Base-by-base conservation (phyloP, 2,329 filamentous ascomycete species). In the Colletotrichum sp. region DNA sequence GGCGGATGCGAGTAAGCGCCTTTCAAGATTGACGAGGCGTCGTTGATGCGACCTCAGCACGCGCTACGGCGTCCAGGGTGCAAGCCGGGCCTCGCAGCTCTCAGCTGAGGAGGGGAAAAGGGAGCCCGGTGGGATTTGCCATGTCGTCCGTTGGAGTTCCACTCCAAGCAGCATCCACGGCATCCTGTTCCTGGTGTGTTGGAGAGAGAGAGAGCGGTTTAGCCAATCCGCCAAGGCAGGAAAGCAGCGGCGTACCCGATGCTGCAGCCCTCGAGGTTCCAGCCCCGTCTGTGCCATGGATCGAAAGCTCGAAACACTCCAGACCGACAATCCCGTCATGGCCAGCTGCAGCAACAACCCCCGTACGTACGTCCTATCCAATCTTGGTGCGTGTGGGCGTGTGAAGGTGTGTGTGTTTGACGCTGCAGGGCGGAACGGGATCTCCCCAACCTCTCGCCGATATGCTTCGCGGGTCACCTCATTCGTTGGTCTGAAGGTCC, bases 1-100 rank as follows among this genome's bases (percentile, higher is more conserved):
- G 60, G 36, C 71, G 71, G 65, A 72, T 76, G 73, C 55, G 70
- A 36, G 69, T 36, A 68, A 64, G 16, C 55, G 63, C 28, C 24
- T 26, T 36, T 16, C 32, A 68, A 76, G 73, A 76, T 73, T 73
- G 69, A 76, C 73, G 73, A 73, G 69, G 63, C 70, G 57, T 44
- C 72, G 32, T 59, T 69, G 73, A 73, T 72, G 39, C 69, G 69
- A 75, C 69, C 73, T 68, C 63, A 64, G n/a, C 69, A 67, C 63
- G 69, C 69, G 52, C 60, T 49, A 34, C 66, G 24, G 32, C 15
- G n/a, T 18, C 59, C 18, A 34, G 59, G 57, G 59, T 62, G n/a
- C 18, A 62, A 59, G 55, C 55, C 55, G 21, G 55, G 24, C 26
- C 26, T 26, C 16, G 5, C 57, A 18, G 16, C 26, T n/a, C 34